Evolutionary conservation across 805 yeast species (phyloP), one percentile per base, ranked within the genome.

Genomic region (Barnettozyma sp.): DNA sequence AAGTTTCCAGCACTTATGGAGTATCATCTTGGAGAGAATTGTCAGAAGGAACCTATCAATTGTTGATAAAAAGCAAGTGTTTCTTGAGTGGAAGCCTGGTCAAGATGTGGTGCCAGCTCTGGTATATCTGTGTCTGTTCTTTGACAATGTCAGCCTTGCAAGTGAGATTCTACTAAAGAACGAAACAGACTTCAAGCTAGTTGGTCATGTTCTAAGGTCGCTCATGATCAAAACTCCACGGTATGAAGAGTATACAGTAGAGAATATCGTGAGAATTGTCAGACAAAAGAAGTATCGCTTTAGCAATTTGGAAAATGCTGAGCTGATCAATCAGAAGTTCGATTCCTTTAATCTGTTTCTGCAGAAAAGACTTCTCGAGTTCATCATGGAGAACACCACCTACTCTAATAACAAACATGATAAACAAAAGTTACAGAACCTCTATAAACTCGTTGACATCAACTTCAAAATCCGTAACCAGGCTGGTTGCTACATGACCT

Each of bases 401-500:
- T 37, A 37, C 28, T 7, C 18, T n/a, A 16, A 24, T n/a, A 13
- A 20, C 16, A 26, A 23, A 13, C 13, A 7, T 7, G 38, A 26
- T 15, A 31, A 26, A 8, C 23, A 23, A 1, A 30, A 30, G 14
- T n/a, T 51, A 1, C 36, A 20, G 11, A 27, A 24, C 7, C 20
- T 21, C 11, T 51, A 51, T 17, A 35, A 26, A 13, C 27, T 42
- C 6, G 48, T 51, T 3, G 25, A 40, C 14, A 38, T 38, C 14
- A 46, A 49, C 17, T 38, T 41, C 19, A 17, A 25, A 12, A 14
- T 42, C n/a, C 43, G 36, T 12, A 49, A 51, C 32, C 27, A 28
- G 4, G 37, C 49, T 5, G 54, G 53, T n/a, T 44, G 47, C 21
- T 44, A 42, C 17, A 27, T 44, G 9, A 29, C 34, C n/a, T 51